A percentile compares a stretch with the other conserved stretches of the same genome.
Evolutionary conservation across 2,329 filamentous ascomycete genomes (phyloP).

Genomic region (Clarireedia paspali): DNA sequence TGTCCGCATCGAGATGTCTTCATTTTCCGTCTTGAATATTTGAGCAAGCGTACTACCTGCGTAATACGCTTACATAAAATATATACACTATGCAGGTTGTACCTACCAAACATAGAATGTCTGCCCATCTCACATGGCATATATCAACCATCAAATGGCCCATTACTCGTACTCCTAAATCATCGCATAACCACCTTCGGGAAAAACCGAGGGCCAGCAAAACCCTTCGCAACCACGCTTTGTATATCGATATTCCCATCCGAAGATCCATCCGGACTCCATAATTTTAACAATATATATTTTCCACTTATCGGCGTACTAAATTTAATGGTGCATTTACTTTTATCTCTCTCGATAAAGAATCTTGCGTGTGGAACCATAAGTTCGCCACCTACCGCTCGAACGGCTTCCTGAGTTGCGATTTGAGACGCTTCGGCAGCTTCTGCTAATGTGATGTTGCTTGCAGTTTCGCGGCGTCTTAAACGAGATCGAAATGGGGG

Average conservation of each 20-base stretch:
- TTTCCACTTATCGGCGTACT: slow-evolving; percentile 73
- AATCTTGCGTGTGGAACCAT: slow-evolving; percentile 73
- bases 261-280: slow-evolving; percentile 64
- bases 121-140: no score
- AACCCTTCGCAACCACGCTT: slow-evolving; percentile 75
- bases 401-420: slow-evolving; percentile 49
- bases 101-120: no score
- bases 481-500: slow-evolving; percentile 4
- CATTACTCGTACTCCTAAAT: no score
- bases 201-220: slow-evolving; percentile 78
- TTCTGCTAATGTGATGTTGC: slow-evolving; percentile 27
- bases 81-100: no score
- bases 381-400: slow-evolving; percentile 50
- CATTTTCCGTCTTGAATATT: no score
- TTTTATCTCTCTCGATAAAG: slow-evolving; percentile 74
- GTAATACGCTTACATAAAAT: no score
- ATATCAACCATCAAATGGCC: no score
- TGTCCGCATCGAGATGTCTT: no score
- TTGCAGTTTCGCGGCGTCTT: slow-evolving; percentile 24
- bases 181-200: slow-evolving; percentile 33
- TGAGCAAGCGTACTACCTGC: no score
- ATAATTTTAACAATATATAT: slow-evolving; percentile 84
- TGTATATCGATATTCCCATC: slow-evolving; percentile 79
- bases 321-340: slow-evolving; percentile 80
- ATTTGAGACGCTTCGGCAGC: slow-evolving; percentile 32